Evolutionary conservation across 768 basidiomycete species (phyloP).

Genomic region (Tylopilus subfusipes): DNA sequence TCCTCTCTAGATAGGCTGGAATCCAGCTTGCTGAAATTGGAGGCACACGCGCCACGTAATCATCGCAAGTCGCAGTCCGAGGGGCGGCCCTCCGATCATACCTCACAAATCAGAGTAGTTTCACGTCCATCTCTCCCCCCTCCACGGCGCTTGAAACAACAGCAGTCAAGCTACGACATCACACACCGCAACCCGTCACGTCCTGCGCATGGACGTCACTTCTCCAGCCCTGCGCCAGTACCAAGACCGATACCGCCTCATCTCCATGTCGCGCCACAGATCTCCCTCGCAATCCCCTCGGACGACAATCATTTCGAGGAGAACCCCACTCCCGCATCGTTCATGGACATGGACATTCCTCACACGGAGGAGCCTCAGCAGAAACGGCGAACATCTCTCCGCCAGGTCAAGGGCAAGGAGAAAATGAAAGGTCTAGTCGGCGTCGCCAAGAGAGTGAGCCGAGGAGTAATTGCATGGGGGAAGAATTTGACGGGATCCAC

Average conservation of each 20-base stretch:
- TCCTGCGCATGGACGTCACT: constrained; percentile 1
- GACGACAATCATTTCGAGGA: background rate
- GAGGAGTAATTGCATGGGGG: constrained; percentile 29
- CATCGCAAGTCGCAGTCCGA: constrained; percentile 23
- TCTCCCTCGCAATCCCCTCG: background rate
- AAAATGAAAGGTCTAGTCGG: constrained; percentile 20
- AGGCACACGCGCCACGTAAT: constrained; percentile 27
- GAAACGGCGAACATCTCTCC: constrained; percentile 14
- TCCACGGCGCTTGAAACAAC: constrained; percentile 12
- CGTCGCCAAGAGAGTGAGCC: constrained; percentile 27
- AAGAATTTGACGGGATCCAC: constrained; percentile 23
- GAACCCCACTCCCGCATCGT: constrained; percentile 18
- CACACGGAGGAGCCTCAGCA: background rate
- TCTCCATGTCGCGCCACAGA: background rate
- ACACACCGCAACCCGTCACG: background rate
- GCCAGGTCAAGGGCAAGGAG: constrained; percentile 8
- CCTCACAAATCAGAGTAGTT: background rate
- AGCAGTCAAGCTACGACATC: constrained; percentile 6
- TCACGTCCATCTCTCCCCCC: constrained; percentile 24
- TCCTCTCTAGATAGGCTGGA: constrained; percentile 34
- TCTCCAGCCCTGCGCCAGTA: constrained; percentile 7
- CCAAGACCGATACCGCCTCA: background rate
- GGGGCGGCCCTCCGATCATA: constrained; percentile 1
- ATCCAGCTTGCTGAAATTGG: constrained; percentile 32
- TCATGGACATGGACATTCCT: constrained; percentile 35